A percentile compares a stretch with the other conserved stretches of the same genome.
These are phyloP conservation scores for Aspergillus felis DNA, from an alignment of 2,329 filamentous ascomycete species.

Conservation along the genomic window DNA sequence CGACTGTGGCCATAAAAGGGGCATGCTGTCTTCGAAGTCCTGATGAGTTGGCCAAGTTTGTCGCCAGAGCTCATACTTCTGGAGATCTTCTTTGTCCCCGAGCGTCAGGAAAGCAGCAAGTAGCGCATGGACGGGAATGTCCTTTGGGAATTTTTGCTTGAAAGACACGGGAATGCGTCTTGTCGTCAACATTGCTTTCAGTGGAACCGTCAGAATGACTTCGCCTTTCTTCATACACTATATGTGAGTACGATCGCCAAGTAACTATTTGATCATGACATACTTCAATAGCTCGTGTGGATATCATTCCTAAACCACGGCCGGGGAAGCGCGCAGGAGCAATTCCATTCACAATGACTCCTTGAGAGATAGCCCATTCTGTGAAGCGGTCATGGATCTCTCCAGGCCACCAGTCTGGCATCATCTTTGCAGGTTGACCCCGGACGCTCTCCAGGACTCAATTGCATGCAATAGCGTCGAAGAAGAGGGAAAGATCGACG, in stretches of 20 bases:
- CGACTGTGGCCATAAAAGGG: constrained; percentile 50
- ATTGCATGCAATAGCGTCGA: not conserved
- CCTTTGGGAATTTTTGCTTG: constrained; percentile 48
- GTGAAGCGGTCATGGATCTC: constrained; percentile 53
- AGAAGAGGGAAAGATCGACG: not conserved
- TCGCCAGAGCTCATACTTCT: constrained; percentile 57
- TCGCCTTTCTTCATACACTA: constrained; percentile 49
- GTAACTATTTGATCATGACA: constrained; percentile 6
- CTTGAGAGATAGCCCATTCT: constrained; percentile 62
- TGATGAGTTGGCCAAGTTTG: constrained; percentile 61
- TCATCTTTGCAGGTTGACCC: constrained; percentile 16
- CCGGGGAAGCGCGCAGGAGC: constrained; percentile 64
- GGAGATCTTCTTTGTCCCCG: constrained; percentile 40
- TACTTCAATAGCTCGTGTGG: constrained; percentile 64
- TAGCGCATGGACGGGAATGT: constrained; percentile 64
- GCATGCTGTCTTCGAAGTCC: constrained; percentile 58
- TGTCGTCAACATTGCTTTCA: constrained; percentile 60
- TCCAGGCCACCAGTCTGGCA: constrained; percentile 30
- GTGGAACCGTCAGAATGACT: constrained; percentile 62
- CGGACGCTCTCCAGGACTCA: constrained; percentile 23
- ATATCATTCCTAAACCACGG: constrained; percentile 73
- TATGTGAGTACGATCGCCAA: not conserved
- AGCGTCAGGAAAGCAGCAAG: constrained; percentile 66
- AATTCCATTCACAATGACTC: constrained; percentile 65
- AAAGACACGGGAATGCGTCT: constrained; percentile 56